Percentiles rank a stretch among this genome's conserved stretches.
Conservation (phyloP, 805 yeast genomes). For the Clavispora fructus region DNA sequence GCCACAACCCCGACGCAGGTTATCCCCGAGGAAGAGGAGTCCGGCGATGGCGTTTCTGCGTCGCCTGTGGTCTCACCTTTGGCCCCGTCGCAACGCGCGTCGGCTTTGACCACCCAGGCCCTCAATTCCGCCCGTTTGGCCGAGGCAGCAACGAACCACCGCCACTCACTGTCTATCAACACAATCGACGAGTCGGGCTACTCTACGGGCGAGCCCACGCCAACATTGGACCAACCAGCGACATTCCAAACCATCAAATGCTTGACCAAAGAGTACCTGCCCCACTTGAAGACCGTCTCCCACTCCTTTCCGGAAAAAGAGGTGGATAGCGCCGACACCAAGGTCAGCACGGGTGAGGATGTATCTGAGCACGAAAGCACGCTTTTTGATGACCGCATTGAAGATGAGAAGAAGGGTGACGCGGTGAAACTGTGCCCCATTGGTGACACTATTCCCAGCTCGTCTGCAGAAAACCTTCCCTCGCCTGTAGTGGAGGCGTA, state of each 20-base stretch:
- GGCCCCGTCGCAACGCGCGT: background rate
- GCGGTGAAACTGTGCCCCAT: too few relatives aligned
- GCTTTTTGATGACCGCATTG: background rate
- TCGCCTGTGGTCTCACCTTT: constrained; percentile 3
- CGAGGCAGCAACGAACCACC: background rate
- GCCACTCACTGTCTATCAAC: constrained; percentile 9
- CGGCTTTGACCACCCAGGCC: constrained; percentile 12
- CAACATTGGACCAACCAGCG: constrained; percentile 20
- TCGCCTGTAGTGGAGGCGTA: background rate
- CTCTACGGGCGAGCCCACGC: constrained; percentile 19
- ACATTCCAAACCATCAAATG: constrained; percentile 19
- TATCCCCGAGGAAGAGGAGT: constrained; percentile 13
- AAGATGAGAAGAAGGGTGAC: background rate
- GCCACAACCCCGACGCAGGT: constrained; percentile 2
- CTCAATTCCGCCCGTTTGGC: constrained; percentile 24
- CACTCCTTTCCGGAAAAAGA: constrained; percentile 1
- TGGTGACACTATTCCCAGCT: too few relatives aligned
- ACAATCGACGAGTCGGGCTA: constrained; percentile 19
- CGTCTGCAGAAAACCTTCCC: background rate
- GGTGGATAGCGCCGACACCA: constrained; percentile 1
- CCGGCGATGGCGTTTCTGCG: constrained; percentile 3
- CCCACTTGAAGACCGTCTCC: background rate
- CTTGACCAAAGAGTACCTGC: constrained; percentile 6
- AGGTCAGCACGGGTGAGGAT: background rate
- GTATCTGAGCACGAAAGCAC: background rate